Evolutionary conservation across 2,329 filamentous ascomycete species (phyloP), one percentile per base, ranked within the genome.

Genomic region (Cladophialophora yegresii): DNA sequence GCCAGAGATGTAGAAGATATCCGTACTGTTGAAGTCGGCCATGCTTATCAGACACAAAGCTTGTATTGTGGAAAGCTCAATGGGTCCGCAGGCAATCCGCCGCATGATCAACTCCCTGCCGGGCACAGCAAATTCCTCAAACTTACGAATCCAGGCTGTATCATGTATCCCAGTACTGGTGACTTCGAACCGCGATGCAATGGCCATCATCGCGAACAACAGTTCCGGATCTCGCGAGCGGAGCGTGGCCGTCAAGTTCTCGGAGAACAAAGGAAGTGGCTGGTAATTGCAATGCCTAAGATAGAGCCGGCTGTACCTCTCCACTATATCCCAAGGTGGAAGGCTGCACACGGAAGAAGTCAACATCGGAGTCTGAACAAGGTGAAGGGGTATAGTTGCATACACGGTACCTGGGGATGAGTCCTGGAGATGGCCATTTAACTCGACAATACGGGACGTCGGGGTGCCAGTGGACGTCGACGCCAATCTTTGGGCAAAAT

Each of bases 21-120:
- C 61, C 36, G 36, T 74, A 79, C 77, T 75, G 22, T 77, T 77
- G 63, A 79, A 79, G 33, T 79, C 77, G 8, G 77, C 73, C 60
- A 79, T 61, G 45, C 77, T 77, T 50, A 80, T 55, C 26, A 80
- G 73, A 61, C 77, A 79, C 23, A 80, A 69, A 45, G 75, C 74
- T 61, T 80, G 78, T 16, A 80, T 69, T 0, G 78, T 79, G n/a
- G 77, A 79, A 36, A 80, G 73, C 56, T 80, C 77, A 36, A 79
- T 73, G 0, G 75, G 74, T 2, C 77, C 78, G 58, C 77, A 71
- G 10, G 75, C 73, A 5, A 79, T 71, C 51, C 75, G 73, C 58
- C 73, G 74, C 74, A 78, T 78, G 8, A 79, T 75, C 9, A 78
- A 68, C 1, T 71, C 71, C 23, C 77, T 71, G 71, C 69, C 23